Evolutionary conservation across 2,329 filamentous ascomycete species (phyloP), one percentile per base, ranked within the genome.

Genomic region (Cladosporium sp.): DNA sequence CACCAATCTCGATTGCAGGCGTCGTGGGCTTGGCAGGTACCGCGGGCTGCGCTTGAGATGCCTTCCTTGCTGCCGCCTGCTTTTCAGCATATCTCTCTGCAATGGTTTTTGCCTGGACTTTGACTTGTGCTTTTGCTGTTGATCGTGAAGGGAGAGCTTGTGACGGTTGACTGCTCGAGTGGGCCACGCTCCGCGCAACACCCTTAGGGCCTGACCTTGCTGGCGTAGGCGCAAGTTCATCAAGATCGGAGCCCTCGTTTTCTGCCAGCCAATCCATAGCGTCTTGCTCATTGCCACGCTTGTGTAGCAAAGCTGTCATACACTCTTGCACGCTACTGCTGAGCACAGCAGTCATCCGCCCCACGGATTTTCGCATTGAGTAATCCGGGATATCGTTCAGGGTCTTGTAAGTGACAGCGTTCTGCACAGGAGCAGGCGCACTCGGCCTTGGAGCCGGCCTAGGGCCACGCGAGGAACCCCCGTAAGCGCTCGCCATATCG

Each of bases 81-180:
- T 47, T 47, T n/a, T 47, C 43, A 36, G 58, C 63, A 56, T 73
- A 74, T 57, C 68, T 70, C 59, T 74, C 69, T 7, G 82, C 79
- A 59, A 89, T 84, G 5, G 75, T 80, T 60, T 78, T 80, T 14
- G 76, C 76, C 5, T 81, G 81, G 11, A 76, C 77, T 63, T 83
- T 82, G 34, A 86, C 76, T 51, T 79, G 75, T 63, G 83, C 80
- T 70, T 81, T 82, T 47, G 80, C 80, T n/a, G 75, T 74, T 55
- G 76, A 73, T 65, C 82, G 63, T 2, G 60, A 37, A 34, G 67
- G 67, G 37, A 36, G 19, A 9, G 36, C 3, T 50, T 66, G 63
- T 7, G 49, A 59, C 12, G 40, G 5, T 14, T 59, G 57, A 11
- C 50, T 52, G 57, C 38, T 59, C 8, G 51, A 22, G 17, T 47